These are phyloP conservation scores for Teratosphaeria nubilosa DNA, from an alignment of 2,329 filamentous ascomycete genomes.

Conservation along the genomic window DNA sequence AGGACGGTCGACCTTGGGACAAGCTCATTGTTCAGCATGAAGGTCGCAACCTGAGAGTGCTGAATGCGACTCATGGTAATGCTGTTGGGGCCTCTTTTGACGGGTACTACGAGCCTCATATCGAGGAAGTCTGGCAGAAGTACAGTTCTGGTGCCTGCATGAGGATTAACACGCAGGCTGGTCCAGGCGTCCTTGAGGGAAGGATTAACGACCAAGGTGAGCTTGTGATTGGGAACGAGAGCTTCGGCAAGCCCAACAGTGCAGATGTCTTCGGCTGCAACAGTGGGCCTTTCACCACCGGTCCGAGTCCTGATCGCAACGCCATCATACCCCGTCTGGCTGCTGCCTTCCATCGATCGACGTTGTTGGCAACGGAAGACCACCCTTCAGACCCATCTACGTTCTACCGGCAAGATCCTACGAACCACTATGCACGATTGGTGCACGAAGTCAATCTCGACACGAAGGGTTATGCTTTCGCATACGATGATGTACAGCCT, in stretches of 20 bases:
- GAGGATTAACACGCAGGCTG: constrained; percentile 56
- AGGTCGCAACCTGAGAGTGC: constrained; percentile 31
- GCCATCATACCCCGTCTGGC: constrained; percentile 66
- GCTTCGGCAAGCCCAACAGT: constrained; percentile 50
- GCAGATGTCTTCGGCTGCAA: constrained; percentile 60
- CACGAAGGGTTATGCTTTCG: constrained; percentile 54
- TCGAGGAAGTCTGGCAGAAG: constrained; percentile 43
- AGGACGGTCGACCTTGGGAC: constrained; percentile 54
- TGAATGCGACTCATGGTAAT: constrained; percentile 38
- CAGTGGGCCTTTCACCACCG: constrained; percentile 49
- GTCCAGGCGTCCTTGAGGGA: constrained; percentile 44
- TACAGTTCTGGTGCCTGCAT: constrained; percentile 37
- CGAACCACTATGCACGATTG: constrained; percentile 50
- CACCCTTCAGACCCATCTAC: constrained; percentile 28
- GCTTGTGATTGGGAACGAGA: constrained; percentile 37
- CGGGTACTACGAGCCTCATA: constrained; percentile 44
- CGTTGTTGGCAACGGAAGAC: constrained; percentile 42
- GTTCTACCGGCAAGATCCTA: constrained; percentile 26
- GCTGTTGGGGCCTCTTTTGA: constrained; percentile 41
- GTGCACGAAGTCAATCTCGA: constrained; percentile 52
- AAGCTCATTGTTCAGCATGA: constrained; percentile 42
- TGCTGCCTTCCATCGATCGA: constrained; percentile 68
- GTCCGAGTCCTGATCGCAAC: constrained; percentile 34
- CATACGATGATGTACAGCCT: constrained; percentile 52
- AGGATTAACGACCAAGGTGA: constrained; percentile 30